phyloP scores from a whole-genome alignment of 345 rosid genomes.

The Toxicodendron radicans region DNA sequence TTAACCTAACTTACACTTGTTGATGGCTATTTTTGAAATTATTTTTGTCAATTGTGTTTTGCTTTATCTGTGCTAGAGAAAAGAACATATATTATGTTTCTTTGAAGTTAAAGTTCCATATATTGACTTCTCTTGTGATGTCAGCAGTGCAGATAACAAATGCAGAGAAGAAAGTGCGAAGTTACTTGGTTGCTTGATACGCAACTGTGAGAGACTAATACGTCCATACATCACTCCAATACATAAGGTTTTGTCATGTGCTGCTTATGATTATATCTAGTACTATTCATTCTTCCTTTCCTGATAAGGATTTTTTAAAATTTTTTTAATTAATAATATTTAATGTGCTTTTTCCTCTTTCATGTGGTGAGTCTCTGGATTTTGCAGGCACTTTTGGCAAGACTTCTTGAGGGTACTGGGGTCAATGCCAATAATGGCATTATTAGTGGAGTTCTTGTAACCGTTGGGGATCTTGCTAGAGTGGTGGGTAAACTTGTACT shows the following conservation, averaged over 20 bases:
- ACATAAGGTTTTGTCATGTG: slow-evolving; percentile 72
- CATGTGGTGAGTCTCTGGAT: slow-evolving; percentile 22
- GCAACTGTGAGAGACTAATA: slow-evolving; percentile 88
- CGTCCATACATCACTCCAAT: slow-evolving; percentile 93
- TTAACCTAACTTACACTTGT: not conserved
- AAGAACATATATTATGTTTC: not conserved
- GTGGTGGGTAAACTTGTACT: slow-evolving; percentile 64
- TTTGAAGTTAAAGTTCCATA: slow-evolving; percentile 9
- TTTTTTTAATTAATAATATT: not conserved
- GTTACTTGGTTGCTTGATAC: slow-evolving; percentile 93
- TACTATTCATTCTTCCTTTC: slow-evolving; percentile 13
- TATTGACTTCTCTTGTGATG: slow-evolving; percentile 41
- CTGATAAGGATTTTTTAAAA: not conserved
- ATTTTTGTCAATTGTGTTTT: not conserved
- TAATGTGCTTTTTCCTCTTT: not conserved
- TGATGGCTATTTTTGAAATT: not conserved
- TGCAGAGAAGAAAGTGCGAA: slow-evolving; percentile 98
- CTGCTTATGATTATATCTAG: slow-evolving; percentile 15
- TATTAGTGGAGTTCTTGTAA: slow-evolving; percentile 90
- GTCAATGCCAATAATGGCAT: slow-evolving; percentile 85
- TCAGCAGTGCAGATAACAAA: slow-evolving; percentile 97
- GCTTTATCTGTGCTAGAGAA: slow-evolving; percentile 4
- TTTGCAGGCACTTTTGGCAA: slow-evolving; percentile 90
- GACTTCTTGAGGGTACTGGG: slow-evolving; percentile 84
- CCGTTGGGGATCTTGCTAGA: slow-evolving; percentile 99